Base-by-base conservation (phyloP, 1,139 yeast species). In the Protomyces gravidus region DNA sequence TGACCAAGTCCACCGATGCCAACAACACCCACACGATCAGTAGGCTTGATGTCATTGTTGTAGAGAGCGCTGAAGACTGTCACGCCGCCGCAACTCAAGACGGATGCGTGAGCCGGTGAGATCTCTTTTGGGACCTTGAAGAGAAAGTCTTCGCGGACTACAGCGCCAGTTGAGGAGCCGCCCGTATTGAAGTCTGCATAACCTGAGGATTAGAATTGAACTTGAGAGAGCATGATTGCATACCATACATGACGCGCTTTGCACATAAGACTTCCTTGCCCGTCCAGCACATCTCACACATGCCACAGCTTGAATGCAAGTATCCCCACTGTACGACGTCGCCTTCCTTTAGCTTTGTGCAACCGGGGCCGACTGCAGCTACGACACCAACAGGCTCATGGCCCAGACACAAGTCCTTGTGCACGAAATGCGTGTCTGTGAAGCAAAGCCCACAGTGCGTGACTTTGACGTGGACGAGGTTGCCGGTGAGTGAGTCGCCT, bases 271-370 rank as follows among this genome's bases (percentile, higher is more conserved):
- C 78, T 65, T 81, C 84, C 64, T 77, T 72, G 63, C 74, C 77
- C 25, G 64, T 61, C 33, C 68, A 63, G 70, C 86, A 83, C 63
- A 76, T 68, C 57, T 69, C 65, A 69, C 86, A 83, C 30, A 70
- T 64, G 21, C 70, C 65, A 70, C 86, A 83, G 17, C 80, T 70
- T 59, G 71, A 72, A 45, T 75, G 70, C 59, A 74, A 74, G 51
- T 85, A 83, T 63, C 86, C 86, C 80, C 76, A 57, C 84, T 86
- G 72, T 17, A 81, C 85, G 23, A 72, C 68, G 5, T 73, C 70
- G 59, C 86, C 86, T 32, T 80, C 71, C 30, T 76, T 75, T 62
- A 78, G 65, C 30, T 50, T 42, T 33, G 21, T 45, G 33, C 55
- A 52, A 36, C 47, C 50, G 1, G 61, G 55, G 5, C 62, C 62